Percentiles rank a stretch among this genome's conserved stretches.
These are phyloP conservation scores for Mucor piriformis DNA, from an alignment of 371 early-diverging fungal species.

Conservation along the genomic window DNA sequence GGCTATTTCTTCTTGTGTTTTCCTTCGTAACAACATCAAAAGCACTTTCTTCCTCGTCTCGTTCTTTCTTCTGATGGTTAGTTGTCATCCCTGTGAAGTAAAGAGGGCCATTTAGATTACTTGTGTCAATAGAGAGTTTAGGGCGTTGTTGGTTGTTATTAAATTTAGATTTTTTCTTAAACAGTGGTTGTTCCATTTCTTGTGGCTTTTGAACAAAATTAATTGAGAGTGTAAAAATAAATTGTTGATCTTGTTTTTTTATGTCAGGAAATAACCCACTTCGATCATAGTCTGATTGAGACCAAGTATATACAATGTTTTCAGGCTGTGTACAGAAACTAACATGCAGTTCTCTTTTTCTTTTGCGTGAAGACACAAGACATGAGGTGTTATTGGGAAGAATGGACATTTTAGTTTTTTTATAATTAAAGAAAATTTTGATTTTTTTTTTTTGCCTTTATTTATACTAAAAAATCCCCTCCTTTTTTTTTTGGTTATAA, in stretches of 20 bases:
- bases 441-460: not conserved
- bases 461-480: not conserved
- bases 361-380: constrained; percentile 18
- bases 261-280: constrained; percentile 32
- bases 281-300: constrained; percentile 51
- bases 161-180: constrained; percentile 13
- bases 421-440: not conserved
- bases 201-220: constrained; percentile 12
- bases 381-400: constrained; percentile 12
- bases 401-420: not conserved
- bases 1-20: constrained; percentile 32
- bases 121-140: constrained; percentile 45
- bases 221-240: constrained; percentile 22
- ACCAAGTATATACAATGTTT: constrained; percentile 40
- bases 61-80: constrained; percentile 34
- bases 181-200: constrained; percentile 2
- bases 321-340: constrained; percentile 41
- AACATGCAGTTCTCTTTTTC: constrained; percentile 34
- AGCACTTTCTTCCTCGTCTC: constrained; percentile 12
- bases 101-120: constrained; percentile 43
- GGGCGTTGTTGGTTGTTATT: constrained; percentile 19
- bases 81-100: constrained; percentile 51
- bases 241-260: constrained; percentile 13
- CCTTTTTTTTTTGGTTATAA: constrained; percentile 4
- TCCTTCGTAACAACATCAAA: constrained; percentile 21